phyloP scores from a whole-genome alignment of 2,329 filamentous ascomycete species.

The Diplodia intermedia region DNA sequence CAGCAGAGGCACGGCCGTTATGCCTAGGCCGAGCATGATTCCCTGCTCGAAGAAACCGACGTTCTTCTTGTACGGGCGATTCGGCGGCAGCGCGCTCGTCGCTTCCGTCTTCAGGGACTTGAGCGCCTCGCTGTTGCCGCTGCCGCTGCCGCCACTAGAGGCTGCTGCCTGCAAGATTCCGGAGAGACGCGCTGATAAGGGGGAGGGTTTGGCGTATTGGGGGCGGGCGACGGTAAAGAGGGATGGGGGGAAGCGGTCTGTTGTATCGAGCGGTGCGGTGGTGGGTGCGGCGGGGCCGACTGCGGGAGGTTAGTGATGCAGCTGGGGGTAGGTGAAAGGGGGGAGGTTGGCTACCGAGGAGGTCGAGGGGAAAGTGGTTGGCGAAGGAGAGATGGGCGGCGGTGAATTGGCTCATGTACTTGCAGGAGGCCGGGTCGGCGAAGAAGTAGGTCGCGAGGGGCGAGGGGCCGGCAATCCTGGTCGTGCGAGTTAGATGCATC shows the following conservation, averaged over 20 bases:
- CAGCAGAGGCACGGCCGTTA: slow-evolving; percentile 45
- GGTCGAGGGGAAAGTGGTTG: slow-evolving; percentile 65
- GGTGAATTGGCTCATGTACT: slow-evolving; percentile 67
- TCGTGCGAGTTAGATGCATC: background rate
- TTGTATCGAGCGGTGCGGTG: slow-evolving; percentile 39
- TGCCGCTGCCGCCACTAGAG: too few relatives aligned
- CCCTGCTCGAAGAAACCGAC: slow-evolving; percentile 50
- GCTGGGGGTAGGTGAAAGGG: slow-evolving; percentile 35
- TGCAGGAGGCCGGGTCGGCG: slow-evolving; percentile 57
- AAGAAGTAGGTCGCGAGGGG: slow-evolving; percentile 62
- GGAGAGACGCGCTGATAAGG: slow-evolving; percentile 30
- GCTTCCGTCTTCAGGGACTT: slow-evolving; percentile 38
- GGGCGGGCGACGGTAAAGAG: slow-evolving; percentile 57
- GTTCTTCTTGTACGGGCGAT: slow-evolving; percentile 45
- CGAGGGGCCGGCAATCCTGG: slow-evolving; percentile 34
- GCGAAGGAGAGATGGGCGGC: slow-evolving; percentile 58
- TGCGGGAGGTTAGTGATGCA: background rate
- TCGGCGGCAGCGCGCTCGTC: slow-evolving; percentile 39
- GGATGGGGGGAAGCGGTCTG: slow-evolving; percentile 50
- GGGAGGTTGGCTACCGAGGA: slow-evolving; percentile 49
- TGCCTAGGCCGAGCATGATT: slow-evolving; percentile 46
- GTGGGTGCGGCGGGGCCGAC: slow-evolving; percentile 50
- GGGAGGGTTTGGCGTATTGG: slow-evolving; percentile 43
- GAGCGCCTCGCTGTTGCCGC: slow-evolving; percentile 27
- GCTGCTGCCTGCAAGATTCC: slow-evolving; percentile 15